Conservation (phyloP, 257 asterid genomes). For the Rubia yunnanensis region DNA sequence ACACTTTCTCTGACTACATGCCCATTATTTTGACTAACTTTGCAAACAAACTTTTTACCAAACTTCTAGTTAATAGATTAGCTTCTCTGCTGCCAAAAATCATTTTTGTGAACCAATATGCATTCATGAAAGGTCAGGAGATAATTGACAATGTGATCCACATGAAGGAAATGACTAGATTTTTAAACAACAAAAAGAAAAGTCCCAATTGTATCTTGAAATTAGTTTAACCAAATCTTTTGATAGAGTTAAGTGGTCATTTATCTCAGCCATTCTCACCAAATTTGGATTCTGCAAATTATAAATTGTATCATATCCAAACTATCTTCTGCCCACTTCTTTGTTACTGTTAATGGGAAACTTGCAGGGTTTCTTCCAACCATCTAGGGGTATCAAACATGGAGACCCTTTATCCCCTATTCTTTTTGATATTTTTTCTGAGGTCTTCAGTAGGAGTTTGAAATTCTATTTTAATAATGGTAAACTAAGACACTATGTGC, state of each 20-base stretch:
- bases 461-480: no score
- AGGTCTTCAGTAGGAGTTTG: neutral
- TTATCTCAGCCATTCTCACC: neutral
- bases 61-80: no score
- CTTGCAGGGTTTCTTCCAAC: no score
- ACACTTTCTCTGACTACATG: no score
- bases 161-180: neutral
- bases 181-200: no score
- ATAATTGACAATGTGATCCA: neutral
- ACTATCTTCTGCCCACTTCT: no score
- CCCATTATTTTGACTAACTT: no score
- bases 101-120: neutral
- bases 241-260: neutral
- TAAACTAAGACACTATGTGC: no score
- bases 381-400: neutral
- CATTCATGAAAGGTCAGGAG: neutral
- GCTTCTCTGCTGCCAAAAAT: no score
- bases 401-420: neutral
- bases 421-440: neutral
- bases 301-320: no score
- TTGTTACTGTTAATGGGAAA: no score
- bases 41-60: no score
- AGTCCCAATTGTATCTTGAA: neutral
- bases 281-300: neutral
- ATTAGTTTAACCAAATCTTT: neutral